Evolutionary conservation across 257 asterid species (phyloP).

Genomic region (Gentiana dahurica): DNA sequence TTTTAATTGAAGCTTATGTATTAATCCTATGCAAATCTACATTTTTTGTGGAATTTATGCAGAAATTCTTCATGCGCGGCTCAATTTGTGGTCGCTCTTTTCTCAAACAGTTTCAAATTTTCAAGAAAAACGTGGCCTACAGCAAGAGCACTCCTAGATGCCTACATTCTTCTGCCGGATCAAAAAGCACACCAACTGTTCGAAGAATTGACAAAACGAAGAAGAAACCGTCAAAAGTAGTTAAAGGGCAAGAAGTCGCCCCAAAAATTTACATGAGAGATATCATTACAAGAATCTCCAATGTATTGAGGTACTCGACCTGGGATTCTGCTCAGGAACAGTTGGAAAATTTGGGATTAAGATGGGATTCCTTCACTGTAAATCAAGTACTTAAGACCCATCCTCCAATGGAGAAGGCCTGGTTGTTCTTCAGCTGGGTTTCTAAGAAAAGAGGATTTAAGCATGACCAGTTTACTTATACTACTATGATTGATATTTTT

Average conservation of each 20-base stretch:
- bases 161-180: constrained; percentile 8
- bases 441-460: constrained; percentile 39
- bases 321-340: too few relatives aligned
- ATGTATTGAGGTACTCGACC: constrained; percentile 49
- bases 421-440: constrained; percentile 97
- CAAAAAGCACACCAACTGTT: constrained; percentile 17
- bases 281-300: constrained; percentile 44
- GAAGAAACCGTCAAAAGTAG: constrained; percentile 18
- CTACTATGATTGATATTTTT: constrained; percentile 91
- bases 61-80: too few relatives aligned
- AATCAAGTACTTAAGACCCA: constrained; percentile 85
- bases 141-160: constrained; percentile 4
- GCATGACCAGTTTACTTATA: constrained; percentile 88
- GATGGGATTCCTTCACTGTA: constrained; percentile 88
- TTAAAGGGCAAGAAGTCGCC: constrained; percentile 21
- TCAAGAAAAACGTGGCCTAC: constrained; percentile 1
- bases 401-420: constrained; percentile 88
- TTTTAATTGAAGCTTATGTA: too few relatives aligned
- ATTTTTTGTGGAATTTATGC: background rate
- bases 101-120: constrained; percentile 22
- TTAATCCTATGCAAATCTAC: too few relatives aligned
- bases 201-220: constrained; percentile 12
- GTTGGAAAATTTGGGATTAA: constrained; percentile 30
- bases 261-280: constrained; percentile 43
- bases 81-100: background rate